phyloP scores from a whole-genome alignment of 768 basidiomycete species.

The Rhizopogon vesiculosus region DNA sequence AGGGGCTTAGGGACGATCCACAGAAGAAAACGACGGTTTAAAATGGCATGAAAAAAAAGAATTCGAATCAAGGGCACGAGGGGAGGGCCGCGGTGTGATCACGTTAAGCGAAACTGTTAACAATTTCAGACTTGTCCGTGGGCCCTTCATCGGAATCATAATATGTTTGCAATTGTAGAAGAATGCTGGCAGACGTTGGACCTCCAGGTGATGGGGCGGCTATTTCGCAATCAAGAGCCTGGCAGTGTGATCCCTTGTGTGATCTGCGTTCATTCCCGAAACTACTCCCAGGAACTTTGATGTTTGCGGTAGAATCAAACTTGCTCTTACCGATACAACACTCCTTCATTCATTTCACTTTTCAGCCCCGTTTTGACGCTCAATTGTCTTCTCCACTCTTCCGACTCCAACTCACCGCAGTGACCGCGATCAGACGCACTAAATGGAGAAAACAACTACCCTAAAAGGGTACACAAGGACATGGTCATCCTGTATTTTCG shows the following conservation, averaged over 20 bases:
- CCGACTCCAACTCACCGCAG: slow-evolving; percentile 39
- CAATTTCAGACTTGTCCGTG: slow-evolving; percentile 28
- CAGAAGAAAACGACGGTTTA: slow-evolving; percentile 33
- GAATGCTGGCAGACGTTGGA: background rate
- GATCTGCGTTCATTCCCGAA: slow-evolving; percentile 33
- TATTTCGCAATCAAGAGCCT: background rate
- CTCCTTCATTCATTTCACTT: slow-evolving; percentile 9
- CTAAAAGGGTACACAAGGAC: slow-evolving; percentile 29
- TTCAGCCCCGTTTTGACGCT: slow-evolving; percentile 11
- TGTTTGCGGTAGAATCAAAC: background rate
- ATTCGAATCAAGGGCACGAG: slow-evolving; percentile 68
- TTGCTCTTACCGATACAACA: background rate
- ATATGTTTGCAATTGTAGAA: background rate
- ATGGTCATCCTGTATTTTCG: slow-evolving; percentile 18
- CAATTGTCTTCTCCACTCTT: slow-evolving; percentile 18
- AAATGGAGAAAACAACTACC: slow-evolving; percentile 31
- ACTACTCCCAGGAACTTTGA: slow-evolving; percentile 22
- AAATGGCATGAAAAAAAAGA: slow-evolving; percentile 62
- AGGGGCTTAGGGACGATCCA: slow-evolving; percentile 16
- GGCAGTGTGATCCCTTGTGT: slow-evolving; percentile 3
- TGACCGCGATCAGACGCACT: slow-evolving; percentile 30
- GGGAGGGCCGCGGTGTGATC: slow-evolving; percentile 40
- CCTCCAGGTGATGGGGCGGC: slow-evolving; percentile 2
- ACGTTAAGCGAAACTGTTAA: slow-evolving; percentile 34
- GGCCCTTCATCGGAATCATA: slow-evolving; percentile 15